Percentiles rank a stretch among this genome's conserved stretches.
phyloP scores from a whole-genome alignment of 345 rosid species.

The Salix arbutifolia region DNA sequence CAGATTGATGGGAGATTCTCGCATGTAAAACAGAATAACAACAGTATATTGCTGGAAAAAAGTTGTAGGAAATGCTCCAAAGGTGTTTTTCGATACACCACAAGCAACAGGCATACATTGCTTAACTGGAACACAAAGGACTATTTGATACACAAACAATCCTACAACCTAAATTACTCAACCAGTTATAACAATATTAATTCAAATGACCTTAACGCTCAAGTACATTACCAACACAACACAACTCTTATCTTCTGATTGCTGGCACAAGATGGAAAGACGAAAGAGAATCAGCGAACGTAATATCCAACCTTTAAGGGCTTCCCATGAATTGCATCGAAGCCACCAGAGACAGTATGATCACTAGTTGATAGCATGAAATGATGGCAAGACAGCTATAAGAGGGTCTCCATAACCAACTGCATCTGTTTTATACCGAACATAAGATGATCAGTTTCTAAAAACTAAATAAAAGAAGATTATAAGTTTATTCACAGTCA shows the following conservation, averaged over 20 bases:
- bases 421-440: constrained; percentile 43
- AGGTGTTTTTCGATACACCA: background rate
- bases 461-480: background rate
- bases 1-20: background rate
- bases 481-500: background rate
- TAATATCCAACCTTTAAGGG: background rate
- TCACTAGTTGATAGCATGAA: constrained; percentile 48
- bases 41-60: background rate
- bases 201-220: background rate
- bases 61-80: background rate
- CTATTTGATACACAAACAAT: background rate
- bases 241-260: background rate
- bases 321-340: background rate
- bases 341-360: constrained; percentile 4
- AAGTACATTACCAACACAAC: background rate
- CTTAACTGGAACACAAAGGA: background rate
- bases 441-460: background rate
- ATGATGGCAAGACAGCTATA: constrained; percentile 81
- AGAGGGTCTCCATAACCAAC: constrained; percentile 89
- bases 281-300: background rate
- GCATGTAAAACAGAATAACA: background rate
- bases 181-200: background rate
- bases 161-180: background rate
- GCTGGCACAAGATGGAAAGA: background rate
- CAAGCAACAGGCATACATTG: background rate